Conservation (phyloP, 129 eudicot species). For the Deinandra increscens region DNA sequence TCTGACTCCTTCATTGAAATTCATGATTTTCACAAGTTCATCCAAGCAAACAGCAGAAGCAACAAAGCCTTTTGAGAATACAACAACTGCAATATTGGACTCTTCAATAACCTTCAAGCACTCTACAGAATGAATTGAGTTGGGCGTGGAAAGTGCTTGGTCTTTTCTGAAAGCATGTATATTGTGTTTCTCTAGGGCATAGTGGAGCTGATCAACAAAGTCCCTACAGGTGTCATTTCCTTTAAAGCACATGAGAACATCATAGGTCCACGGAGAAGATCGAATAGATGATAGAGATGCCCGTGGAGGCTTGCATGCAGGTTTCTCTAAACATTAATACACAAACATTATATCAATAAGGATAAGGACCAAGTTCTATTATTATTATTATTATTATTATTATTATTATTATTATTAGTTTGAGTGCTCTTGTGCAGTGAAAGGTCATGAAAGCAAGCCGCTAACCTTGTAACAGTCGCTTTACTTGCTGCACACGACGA, state of each 20-base stretch:
- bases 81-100: constrained; percentile 7
- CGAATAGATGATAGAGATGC: constrained; percentile 2
- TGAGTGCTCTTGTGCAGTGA: background rate
- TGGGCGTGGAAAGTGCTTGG: background rate
- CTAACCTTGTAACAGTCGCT: constrained; percentile 4
- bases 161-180: constrained; percentile 21
- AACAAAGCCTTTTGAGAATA: constrained; percentile 14
- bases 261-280: background rate
- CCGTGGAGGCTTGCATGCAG: background rate
- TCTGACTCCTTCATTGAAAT: background rate
- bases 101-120: constrained; percentile 16
- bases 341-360: background rate
- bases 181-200: background rate
- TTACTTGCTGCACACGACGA: constrained; percentile 14
- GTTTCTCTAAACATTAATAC: background rate
- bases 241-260: constrained; percentile 23
- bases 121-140: background rate
- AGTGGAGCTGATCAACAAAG: constrained; percentile 20
- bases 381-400: too few species aligned
- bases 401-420: too few species aligned
- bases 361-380: background rate
- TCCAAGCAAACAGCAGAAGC: constrained; percentile 17
- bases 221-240: constrained; percentile 10
- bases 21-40: constrained; percentile 14
- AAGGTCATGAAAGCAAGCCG: background rate